These are phyloP conservation scores for Penicillium vulpinum DNA, from an alignment of 2,329 filamentous ascomycete species.

Conservation along the genomic window DNA sequence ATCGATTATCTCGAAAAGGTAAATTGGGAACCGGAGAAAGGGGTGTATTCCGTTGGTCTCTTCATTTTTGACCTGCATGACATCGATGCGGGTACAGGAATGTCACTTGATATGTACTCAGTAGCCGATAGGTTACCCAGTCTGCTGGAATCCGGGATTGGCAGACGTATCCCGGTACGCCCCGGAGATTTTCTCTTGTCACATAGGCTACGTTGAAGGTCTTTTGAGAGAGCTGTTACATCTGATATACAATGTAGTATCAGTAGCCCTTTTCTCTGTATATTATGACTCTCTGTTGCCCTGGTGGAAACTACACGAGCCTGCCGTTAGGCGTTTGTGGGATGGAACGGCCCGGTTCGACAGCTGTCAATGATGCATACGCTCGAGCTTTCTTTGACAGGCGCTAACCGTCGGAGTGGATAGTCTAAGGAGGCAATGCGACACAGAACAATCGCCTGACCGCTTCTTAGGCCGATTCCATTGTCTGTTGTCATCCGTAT, in stretches of 20 bases:
- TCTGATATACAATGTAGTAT: background rate
- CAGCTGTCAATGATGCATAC: conserved; percentile 11
- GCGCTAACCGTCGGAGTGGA: background rate
- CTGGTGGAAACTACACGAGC: background rate
- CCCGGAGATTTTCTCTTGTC: background rate
- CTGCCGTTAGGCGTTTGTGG: conserved; percentile 6
- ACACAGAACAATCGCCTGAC: conserved; percentile 4
- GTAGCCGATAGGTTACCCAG: background rate
- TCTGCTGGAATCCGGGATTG: conserved; percentile 6
- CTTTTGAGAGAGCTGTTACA: too few species aligned
- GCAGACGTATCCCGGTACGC: background rate
- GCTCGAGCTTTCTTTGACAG: background rate
- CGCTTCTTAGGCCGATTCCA: conserved; percentile 7
- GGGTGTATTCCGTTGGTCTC: background rate
- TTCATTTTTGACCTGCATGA: background rate
- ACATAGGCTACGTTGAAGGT: background rate
- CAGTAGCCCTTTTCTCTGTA: background rate
- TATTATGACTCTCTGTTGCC: background rate
- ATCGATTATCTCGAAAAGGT: background rate
- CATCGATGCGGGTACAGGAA: background rate
- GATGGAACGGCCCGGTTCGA: conserved; percentile 9
- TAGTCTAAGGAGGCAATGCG: background rate
- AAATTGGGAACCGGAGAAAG: background rate
- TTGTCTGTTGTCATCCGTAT: conserved; percentile 6
- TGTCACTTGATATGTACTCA: background rate